Evolutionary conservation across 108 stramenopile species (phyloP).

Genomic region (Cyclotella choctawhatcheeana): DNA sequence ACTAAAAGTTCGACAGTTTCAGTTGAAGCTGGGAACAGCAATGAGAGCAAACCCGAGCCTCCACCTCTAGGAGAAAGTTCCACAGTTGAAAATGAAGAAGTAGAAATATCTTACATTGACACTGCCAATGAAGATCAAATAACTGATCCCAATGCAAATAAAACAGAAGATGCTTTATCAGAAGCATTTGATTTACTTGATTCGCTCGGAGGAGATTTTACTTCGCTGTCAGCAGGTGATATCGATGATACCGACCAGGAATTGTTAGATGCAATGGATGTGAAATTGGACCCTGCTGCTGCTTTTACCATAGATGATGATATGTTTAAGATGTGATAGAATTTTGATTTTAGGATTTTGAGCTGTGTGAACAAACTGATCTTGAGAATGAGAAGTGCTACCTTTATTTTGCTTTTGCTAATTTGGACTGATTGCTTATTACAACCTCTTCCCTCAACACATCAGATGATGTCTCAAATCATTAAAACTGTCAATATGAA

Average conservation of each 20-base stretch:
- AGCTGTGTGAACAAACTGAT: no score
- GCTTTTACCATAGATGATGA: slow-evolving; percentile 53
- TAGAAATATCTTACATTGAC: slow-evolving; percentile 14
- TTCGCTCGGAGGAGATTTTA: slow-evolving; percentile 39
- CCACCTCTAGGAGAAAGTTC: neutral
- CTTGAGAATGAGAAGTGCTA: neutral
- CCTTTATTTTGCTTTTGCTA: no score
- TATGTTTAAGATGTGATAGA: slow-evolving; percentile 16
- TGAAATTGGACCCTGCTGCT: slow-evolving; percentile 42
- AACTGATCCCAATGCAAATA: neutral
- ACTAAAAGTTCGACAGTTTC: neutral
- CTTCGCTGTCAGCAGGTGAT: slow-evolving; percentile 1
- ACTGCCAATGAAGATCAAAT: neutral
- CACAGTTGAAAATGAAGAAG: neutral
- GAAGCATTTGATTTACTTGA: slow-evolving; percentile 51
- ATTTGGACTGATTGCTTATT: no score
- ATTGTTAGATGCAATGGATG: slow-evolving; percentile 38
- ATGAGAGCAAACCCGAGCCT: neutral
- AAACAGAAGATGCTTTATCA: neutral
- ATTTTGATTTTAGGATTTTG: no score
- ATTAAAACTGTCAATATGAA: no score
- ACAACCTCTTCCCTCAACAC: no score
- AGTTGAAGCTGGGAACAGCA: neutral
- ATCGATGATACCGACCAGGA: slow-evolving; percentile 15
- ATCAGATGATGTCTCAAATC: no score